Evolutionary conservation across 192 early-diverging fungal genomes (phyloP).

Genomic region (Gryganskiella cystojenkinii): DNA sequence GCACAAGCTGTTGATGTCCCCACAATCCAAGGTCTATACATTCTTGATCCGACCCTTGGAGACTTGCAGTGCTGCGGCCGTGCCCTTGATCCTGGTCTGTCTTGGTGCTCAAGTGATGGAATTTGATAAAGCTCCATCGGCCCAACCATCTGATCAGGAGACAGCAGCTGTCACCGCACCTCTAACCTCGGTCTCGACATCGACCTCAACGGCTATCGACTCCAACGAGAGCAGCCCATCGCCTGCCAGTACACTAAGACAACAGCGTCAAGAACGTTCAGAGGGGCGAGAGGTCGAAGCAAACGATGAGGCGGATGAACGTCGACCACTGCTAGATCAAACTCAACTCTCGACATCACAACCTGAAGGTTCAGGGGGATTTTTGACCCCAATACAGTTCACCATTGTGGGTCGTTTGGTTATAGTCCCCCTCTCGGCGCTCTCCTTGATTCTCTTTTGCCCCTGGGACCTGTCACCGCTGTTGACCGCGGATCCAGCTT

Average conservation of each 20-base stretch:
- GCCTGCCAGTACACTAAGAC: background rate
- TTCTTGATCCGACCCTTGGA: constrained; percentile 71
- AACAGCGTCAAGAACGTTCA: background rate
- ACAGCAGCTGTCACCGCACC: background rate
- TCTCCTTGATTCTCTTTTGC: constrained; percentile 3
- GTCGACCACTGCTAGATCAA: too few species aligned
- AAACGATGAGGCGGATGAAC: too few species aligned
- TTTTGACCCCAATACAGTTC: background rate
- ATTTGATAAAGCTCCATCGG: background rate
- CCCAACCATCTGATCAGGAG: too few species aligned
- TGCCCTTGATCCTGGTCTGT: constrained; percentile 77
- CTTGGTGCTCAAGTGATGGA: constrained; percentile 70
- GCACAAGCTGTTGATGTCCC: constrained; percentile 66
- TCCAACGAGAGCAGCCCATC: background rate
- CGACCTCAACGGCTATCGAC: background rate
- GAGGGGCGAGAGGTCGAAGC: background rate
- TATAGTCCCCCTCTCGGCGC: constrained; percentile 34
- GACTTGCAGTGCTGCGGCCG: constrained; percentile 77
- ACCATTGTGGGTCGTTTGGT: constrained; percentile 40
- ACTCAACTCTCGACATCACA: too few species aligned
- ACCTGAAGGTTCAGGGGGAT: background rate
- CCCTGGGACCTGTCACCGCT: constrained; percentile 25
- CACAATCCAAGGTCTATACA: constrained; percentile 60
- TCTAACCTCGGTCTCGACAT: too few species aligned
- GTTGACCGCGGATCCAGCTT: constrained; percentile 65